A percentile compares a stretch with the other conserved stretches of the same genome.
Conservation (phyloP, 2,329 filamentous ascomycete species). For the Colletotrichum liriopes region DNA sequence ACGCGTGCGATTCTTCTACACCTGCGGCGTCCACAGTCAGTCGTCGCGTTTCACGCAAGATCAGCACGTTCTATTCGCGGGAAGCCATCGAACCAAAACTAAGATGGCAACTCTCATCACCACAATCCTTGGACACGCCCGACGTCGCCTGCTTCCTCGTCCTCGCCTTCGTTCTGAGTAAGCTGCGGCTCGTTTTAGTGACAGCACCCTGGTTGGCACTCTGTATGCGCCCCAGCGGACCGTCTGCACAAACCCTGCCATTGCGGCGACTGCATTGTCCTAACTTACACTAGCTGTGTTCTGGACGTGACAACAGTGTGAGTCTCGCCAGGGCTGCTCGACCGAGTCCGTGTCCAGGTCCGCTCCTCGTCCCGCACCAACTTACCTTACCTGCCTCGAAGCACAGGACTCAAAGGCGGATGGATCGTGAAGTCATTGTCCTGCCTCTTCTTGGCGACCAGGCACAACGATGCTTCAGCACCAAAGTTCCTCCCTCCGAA, state of each 20-base stretch:
- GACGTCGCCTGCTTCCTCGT: constrained; percentile 21
- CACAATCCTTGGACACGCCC: constrained; percentile 4
- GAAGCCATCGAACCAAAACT: neutral
- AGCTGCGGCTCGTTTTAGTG: constrained; percentile 30
- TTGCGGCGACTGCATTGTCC: neutral
- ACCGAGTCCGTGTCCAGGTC: constrained; percentile 2
- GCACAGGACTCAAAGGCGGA: neutral
- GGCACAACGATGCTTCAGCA: neutral
- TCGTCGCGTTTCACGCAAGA: constrained; percentile 3
- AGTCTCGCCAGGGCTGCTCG: neutral
- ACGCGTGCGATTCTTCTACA: neutral
- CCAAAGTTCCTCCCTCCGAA: neutral
- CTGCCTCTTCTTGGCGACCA: neutral
- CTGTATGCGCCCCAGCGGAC: constrained; percentile 6
- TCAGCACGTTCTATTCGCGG: constrained; percentile 14
- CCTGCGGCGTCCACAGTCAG: neutral
- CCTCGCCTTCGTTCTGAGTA: constrained; percentile 22
- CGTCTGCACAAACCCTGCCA: constrained; percentile 4
- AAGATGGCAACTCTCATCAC: neutral
- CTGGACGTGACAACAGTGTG: too few relatives aligned
- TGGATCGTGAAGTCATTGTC: neutral
- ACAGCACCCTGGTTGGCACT: neutral
- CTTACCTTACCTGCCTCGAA: neutral
- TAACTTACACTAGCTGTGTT: neutral
- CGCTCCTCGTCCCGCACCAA: neutral